Evolutionary conservation across 768 basidiomycete species (phyloP).

Genomic region (Phylloporus arenicola): DNA sequence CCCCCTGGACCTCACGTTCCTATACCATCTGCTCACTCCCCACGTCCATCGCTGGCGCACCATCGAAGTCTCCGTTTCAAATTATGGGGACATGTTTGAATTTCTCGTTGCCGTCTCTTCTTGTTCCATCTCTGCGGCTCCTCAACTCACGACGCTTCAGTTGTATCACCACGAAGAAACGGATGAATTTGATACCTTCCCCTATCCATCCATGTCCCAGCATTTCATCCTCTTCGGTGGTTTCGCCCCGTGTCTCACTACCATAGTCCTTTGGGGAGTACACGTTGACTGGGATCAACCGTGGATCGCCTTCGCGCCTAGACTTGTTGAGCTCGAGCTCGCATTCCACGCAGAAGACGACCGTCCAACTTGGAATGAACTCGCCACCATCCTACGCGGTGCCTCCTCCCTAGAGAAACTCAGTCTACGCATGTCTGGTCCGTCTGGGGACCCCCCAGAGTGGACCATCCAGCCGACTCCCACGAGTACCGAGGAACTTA

Average conservation of each 20-base stretch:
- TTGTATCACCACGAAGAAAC: conserved; percentile 53
- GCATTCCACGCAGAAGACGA: conserved; percentile 60
- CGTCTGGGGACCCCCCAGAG: conserved; percentile 36
- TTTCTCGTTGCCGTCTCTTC: conserved; percentile 40
- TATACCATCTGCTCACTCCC: conserved; percentile 41
- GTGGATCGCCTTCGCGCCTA: conserved; percentile 21
- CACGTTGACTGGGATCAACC: conserved; percentile 61
- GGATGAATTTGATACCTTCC: conserved; percentile 27
- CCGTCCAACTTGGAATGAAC: conserved; percentile 52
- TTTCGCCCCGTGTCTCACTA: conserved; percentile 45
- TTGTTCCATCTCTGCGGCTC: conserved; percentile 39
- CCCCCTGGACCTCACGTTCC: conserved; percentile 16
- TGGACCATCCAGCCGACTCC: conserved; percentile 28
- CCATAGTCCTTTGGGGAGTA: conserved; percentile 58
- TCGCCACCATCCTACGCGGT: conserved; percentile 44
- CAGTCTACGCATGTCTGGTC: conserved; percentile 53
- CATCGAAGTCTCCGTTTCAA: conserved; percentile 42
- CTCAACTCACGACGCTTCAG: conserved; percentile 48
- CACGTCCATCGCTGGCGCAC: conserved; percentile 50
- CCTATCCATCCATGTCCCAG: conserved; percentile 23
- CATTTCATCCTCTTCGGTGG: conserved; percentile 50
- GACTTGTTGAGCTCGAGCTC: conserved; percentile 49
- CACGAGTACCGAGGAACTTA: conserved; percentile 21
- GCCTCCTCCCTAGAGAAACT: conserved; percentile 54
- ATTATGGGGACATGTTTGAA: conserved; percentile 43